phyloP scores from a whole-genome alignment of 2,329 filamentous ascomycete genomes.

The Pestalotiopsis sp. region DNA sequence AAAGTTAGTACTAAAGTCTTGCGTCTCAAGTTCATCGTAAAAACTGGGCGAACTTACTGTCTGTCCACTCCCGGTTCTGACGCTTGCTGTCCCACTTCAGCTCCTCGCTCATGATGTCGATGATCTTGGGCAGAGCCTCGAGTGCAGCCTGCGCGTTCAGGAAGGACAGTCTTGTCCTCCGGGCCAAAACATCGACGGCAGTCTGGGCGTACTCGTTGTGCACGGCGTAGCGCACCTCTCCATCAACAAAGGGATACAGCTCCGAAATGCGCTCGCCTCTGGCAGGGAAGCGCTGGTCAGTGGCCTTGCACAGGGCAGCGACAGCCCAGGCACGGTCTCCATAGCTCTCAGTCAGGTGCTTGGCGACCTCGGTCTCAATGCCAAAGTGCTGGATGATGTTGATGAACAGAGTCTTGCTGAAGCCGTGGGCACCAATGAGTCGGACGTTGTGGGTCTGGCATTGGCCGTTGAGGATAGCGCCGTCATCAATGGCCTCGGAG shows the following conservation, averaged over 20 bases:
- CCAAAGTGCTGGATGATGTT: conserved; percentile 93
- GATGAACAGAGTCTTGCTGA: conserved; percentile 89
- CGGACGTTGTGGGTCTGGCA: conserved; percentile 86
- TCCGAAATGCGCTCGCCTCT: conserved; percentile 78
- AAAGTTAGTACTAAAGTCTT: conserved; percentile 14
- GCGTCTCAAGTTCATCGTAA: conserved; percentile 2
- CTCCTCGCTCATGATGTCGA: conserved; percentile 88
- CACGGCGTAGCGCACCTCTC: conserved; percentile 87
- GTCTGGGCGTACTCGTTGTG: conserved; percentile 91
- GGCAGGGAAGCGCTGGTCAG: conserved; percentile 79
- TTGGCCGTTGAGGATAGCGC: conserved; percentile 62
- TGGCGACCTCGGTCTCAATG: conserved; percentile 87
- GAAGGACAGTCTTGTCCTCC: conserved; percentile 84
- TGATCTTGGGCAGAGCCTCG: conserved; percentile 80
- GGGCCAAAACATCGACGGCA: conserved; percentile 83
- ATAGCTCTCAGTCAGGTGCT: conserved; percentile 85
- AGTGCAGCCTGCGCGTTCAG: conserved; percentile 89
- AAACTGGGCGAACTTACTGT: conserved; percentile 52
- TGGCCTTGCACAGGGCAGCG: conserved; percentile 76
- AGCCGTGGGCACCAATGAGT: conserved; percentile 82
- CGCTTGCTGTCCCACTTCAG: conserved; percentile 75
- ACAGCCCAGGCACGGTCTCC: conserved; percentile 93
- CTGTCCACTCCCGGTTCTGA: conserved; percentile 80
- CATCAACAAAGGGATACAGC: conserved; percentile 89
- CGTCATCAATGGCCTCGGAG: conserved; percentile 71